Conservation (phyloP, 208 protist genomes). For the Borovskyia barvae region DNA sequence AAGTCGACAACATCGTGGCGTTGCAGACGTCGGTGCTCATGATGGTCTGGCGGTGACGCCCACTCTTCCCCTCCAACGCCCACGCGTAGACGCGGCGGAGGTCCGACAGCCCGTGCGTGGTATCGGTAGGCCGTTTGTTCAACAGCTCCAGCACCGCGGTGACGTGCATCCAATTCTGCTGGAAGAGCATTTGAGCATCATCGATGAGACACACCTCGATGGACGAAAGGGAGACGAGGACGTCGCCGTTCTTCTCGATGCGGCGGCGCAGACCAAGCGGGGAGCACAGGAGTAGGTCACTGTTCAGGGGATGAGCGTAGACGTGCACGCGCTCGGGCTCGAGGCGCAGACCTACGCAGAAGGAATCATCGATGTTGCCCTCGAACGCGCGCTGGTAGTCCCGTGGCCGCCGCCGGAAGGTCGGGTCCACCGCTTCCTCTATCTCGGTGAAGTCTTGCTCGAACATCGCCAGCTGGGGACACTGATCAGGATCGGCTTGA, state of each 20-base stretch:
- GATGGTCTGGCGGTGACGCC: slow-evolving; percentile 93
- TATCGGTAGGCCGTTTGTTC: slow-evolving; percentile 85
- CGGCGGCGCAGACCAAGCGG: slow-evolving; percentile 90
- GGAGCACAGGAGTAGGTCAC: slow-evolving; percentile 96
- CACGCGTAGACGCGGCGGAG: slow-evolving; percentile 89
- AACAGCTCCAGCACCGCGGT: slow-evolving; percentile 60
- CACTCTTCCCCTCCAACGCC: slow-evolving; percentile 74
- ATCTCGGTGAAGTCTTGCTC: slow-evolving; percentile 88
- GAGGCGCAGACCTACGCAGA: slow-evolving; percentile 91
- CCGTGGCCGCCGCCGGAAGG: slow-evolving; percentile 74
- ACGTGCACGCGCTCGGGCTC: slow-evolving; percentile 74
- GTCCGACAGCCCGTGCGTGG: slow-evolving; percentile 75
- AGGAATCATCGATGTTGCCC: slow-evolving; percentile 96
- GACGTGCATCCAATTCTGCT: slow-evolving; percentile 98
- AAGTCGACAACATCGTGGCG: slow-evolving; percentile 88
- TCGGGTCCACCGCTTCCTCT: slow-evolving; percentile 82
- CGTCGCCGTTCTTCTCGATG: slow-evolving; percentile 75
- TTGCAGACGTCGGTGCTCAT: slow-evolving; percentile 68
- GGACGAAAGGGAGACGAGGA: slow-evolving; percentile 85
- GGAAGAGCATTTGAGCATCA: slow-evolving; percentile 93
- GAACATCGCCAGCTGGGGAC: slow-evolving; percentile 75
- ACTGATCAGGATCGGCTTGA: slow-evolving; percentile 54
- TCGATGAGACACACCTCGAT: slow-evolving; percentile 95
- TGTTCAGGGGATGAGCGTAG: slow-evolving; percentile 89
- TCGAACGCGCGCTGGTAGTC: slow-evolving; percentile 93